Base-by-base conservation (phyloP, 495 filamentous ascomycete genomes). In the Podospora pseudopauciseta region DNA sequence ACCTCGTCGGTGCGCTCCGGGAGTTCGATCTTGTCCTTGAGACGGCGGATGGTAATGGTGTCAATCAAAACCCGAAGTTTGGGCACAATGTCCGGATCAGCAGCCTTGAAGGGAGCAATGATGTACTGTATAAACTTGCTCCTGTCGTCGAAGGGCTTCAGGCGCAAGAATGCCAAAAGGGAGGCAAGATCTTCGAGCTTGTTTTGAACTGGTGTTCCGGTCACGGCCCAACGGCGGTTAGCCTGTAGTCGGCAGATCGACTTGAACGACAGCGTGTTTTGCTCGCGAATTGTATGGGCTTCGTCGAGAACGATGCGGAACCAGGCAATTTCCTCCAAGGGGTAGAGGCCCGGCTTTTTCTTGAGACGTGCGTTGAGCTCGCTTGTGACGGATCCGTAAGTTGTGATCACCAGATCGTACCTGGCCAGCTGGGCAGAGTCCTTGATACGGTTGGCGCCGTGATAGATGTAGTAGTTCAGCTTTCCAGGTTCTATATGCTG, bases 301-400 rank as follows among this genome's bases (percentile, higher is more conserved):
- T 99, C 95, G 73, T 99, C 95, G 28, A 99, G 85, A 0, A 97
- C 94, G 65, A 99, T 93, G 7, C 95, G 90, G 75, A 98, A 98
- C 90, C 94, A 96, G 68, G 91, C 90, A 69, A 94, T 89, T 69
- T 88, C 82, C 44, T 87, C 86, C 53, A 98, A 78, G 0, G 93
- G 91, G 66, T 87, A 92, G 11, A 75, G 71, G 0, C 86, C 86
- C 18, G 81, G 76, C 71, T 86, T 89, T 54, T 82, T 80, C 63
- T 87, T 87, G 53, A 83, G 82, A 20, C 88, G 84, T 11, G 85
- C 79, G 44, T 80, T 83, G 26, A 90, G 85, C 72, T 98, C 95
- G 61, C 89, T 91, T 5, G 92, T 86, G n/a, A 96, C 84, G 2
- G 91, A 92, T 64, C 88, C 88, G 78, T 98, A 99, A 0, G 95